Conservation (phyloP, 805 yeast species). For the Lachancea mirantina region DNA sequence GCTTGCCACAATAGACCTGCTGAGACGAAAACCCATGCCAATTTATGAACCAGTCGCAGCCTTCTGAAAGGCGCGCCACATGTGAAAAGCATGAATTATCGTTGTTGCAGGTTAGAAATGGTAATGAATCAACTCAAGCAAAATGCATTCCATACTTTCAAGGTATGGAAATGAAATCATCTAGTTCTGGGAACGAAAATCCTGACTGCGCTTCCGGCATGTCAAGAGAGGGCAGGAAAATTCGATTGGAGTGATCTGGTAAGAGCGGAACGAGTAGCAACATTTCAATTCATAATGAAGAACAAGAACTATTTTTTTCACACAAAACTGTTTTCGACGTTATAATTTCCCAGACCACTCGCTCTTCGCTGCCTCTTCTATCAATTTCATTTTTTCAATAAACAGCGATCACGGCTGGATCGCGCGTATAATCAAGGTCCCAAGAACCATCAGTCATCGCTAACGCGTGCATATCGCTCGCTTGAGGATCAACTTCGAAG, state of each 20-base stretch:
- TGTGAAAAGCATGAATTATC: not conserved
- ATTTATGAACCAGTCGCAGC: slow-evolving; percentile 9
- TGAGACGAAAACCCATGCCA: not conserved
- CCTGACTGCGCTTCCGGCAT: slow-evolving; percentile 34
- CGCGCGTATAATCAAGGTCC: slow-evolving; percentile 39
- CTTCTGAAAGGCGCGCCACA: slow-evolving; percentile 8
- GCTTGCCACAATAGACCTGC: slow-evolving; percentile 2
- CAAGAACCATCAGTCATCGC: slow-evolving; percentile 25
- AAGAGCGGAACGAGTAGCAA: not conserved
- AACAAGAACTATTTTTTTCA: too few species aligned
- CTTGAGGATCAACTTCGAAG: too few species aligned
- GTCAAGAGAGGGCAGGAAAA: slow-evolving; percentile 6
- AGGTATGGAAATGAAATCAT: slow-evolving; percentile 15
- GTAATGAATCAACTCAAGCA: not conserved
- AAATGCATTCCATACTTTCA: slow-evolving; percentile 4
- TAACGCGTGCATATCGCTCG: slow-evolving; percentile 9
- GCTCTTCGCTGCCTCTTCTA: not conserved
- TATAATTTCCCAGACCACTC: not conserved
- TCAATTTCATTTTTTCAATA: slow-evolving; percentile 1
- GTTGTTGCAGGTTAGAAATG: not conserved
- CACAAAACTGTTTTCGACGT: not conserved
- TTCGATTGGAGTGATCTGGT: slow-evolving; percentile 1
- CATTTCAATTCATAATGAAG: too few species aligned
- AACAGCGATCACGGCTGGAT: slow-evolving; percentile 39
- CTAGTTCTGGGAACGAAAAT: slow-evolving; percentile 23